Evolutionary conservation across 257 asterid species (phyloP).

Genomic region (Gentiana dahurica): DNA sequence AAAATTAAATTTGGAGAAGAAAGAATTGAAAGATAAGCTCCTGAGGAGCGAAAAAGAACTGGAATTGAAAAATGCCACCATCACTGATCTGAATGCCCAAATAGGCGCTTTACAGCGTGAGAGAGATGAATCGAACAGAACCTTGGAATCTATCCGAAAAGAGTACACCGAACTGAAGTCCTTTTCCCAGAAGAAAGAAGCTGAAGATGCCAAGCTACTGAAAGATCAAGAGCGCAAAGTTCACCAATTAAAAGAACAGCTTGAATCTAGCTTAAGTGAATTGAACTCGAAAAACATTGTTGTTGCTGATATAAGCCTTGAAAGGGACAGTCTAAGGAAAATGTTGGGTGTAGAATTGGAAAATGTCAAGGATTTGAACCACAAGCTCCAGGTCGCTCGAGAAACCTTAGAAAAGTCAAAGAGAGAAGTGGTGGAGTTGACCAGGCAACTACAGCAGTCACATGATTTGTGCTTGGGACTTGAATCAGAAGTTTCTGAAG

Average conservation of each 20-base stretch:
- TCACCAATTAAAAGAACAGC: constrained; percentile 41
- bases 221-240: constrained; percentile 33
- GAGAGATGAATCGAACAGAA: constrained; percentile 32
- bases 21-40: constrained; percentile 31
- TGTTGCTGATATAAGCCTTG: constrained; percentile 37
- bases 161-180: constrained; percentile 42
- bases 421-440: constrained; percentile 42
- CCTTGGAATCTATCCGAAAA: constrained; percentile 24
- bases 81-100: constrained; percentile 29
- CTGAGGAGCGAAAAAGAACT: constrained; percentile 39
- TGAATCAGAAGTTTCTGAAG: constrained; percentile 39
- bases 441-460: constrained; percentile 36
- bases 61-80: constrained; percentile 31
- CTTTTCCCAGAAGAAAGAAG: constrained; percentile 32
- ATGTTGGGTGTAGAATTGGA: constrained; percentile 28
- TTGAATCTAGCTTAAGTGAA: constrained; percentile 33
- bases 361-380: constrained; percentile 32
- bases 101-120: constrained; percentile 26
- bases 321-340: constrained; percentile 37
- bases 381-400: constrained; percentile 28
- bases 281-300: constrained; percentile 18
- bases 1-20: constrained; percentile 31
- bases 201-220: constrained; percentile 46
- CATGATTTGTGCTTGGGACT: constrained; percentile 41
- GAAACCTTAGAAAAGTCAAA: constrained; percentile 39